A percentile compares a stretch with the other conserved stretches of the same genome.
Conservation (phyloP, 495 filamentous ascomycete species). For the Talaromyces trachyspermus region DNA sequence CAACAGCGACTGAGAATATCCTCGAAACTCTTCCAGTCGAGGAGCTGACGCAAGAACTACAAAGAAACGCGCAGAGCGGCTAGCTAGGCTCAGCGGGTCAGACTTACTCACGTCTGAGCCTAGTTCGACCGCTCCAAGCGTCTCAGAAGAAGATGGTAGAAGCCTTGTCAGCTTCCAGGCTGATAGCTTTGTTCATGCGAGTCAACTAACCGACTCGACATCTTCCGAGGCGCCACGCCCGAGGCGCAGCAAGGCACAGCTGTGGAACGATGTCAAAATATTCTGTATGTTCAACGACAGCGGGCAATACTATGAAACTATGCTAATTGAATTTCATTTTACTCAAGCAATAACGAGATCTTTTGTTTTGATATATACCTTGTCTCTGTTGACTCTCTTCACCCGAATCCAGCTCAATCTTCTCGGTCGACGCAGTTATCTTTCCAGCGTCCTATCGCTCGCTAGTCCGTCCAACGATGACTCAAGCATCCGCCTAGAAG, state of each 20-base stretch:
- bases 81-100: slow-evolving; percentile 48
- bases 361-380: slow-evolving; percentile 85
- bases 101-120: slow-evolving; percentile 52
- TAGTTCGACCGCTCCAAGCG: slow-evolving; percentile 59
- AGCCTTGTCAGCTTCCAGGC: slow-evolving; percentile 71
- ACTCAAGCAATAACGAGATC: slow-evolving; percentile 68
- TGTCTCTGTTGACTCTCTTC: slow-evolving; percentile 81
- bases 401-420: slow-evolving; percentile 97
- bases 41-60: slow-evolving; percentile 79
- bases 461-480: slow-evolving; percentile 54
- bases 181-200: slow-evolving; percentile 72
- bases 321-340: slow-evolving; percentile 21
- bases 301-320: background rate
- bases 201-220: slow-evolving; percentile 55
- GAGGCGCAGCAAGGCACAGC: slow-evolving; percentile 77
- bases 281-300: slow-evolving; percentile 52
- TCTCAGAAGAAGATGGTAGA: slow-evolving; percentile 74
- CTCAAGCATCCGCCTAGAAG: slow-evolving; percentile 75
- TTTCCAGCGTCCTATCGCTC: slow-evolving; percentile 86
- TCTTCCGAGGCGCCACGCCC: slow-evolving; percentile 36
- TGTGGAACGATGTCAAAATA: slow-evolving; percentile 98
- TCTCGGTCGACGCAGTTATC: slow-evolving; percentile 87
- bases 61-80: slow-evolving; percentile 78
- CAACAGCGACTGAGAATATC: slow-evolving; percentile 83
- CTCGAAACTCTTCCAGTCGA: slow-evolving; percentile 84